A percentile compares a stretch with the other conserved stretches of the same genome.
These are phyloP conservation scores for Phytopythium aichiense DNA, from an alignment of 352 stramenopile species.

Conservation along the genomic window DNA sequence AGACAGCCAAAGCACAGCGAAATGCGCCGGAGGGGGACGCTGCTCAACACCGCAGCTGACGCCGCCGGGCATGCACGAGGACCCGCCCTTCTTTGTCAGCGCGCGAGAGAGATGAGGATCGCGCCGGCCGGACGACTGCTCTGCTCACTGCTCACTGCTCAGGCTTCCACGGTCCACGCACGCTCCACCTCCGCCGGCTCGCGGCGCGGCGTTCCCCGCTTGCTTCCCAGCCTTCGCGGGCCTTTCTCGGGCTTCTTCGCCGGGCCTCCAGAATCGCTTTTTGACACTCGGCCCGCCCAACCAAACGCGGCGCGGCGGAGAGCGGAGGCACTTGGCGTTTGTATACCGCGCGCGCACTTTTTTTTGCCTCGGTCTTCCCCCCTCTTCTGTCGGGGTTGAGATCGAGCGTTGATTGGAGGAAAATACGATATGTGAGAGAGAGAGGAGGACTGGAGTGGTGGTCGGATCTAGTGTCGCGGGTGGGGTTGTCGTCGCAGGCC, in stretches of 20 bases:
- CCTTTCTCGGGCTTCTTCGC: neutral
- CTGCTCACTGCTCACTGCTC: too few species aligned
- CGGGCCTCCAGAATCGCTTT: slow-evolving; percentile 6
- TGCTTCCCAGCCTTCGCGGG: neutral
- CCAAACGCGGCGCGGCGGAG: neutral
- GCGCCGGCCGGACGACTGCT: neutral
- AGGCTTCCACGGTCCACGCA: too few species aligned
- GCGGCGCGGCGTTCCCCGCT: neutral
- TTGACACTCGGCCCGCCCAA: neutral
- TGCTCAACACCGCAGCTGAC: neutral
- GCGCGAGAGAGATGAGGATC: neutral
- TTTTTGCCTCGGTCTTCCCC: neutral
- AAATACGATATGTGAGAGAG: neutral
- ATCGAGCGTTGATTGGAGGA: slow-evolving; percentile 1
- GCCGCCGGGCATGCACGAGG: slow-evolving; percentile 4
- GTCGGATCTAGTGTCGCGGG: neutral
- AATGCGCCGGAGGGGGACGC: neutral
- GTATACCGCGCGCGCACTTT: neutral
- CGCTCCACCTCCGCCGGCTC: neutral
- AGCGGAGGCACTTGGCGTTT: neutral
- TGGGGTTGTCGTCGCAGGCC: neutral
- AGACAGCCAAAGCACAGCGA: neutral
- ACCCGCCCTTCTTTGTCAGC: neutral
- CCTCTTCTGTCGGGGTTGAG: neutral
- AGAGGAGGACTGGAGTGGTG: neutral